Evolutionary conservation across 495 filamentous ascomycete species (phyloP).

Genomic region (Xylaria intraflava): DNA sequence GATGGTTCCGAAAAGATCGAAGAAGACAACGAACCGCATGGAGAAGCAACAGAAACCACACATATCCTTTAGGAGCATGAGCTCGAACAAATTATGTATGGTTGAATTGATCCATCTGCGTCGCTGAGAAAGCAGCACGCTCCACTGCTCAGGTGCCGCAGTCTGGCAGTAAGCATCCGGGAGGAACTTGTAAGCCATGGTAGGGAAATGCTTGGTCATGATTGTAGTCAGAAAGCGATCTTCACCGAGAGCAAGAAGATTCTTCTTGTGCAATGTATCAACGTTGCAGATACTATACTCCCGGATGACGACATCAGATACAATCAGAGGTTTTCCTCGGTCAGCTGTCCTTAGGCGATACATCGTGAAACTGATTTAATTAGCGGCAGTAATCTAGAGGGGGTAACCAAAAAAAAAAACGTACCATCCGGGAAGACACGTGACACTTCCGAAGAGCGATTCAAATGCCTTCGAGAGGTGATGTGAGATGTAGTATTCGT

Average conservation of each 20-base stretch:
- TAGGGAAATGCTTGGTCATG: conserved; percentile 95
- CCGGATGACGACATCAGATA: conserved; percentile 74
- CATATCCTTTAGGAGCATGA: conserved; percentile 81
- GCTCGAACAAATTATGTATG: conserved; percentile 86
- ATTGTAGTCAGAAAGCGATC: conserved; percentile 96
- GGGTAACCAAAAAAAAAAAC: conserved; percentile 25
- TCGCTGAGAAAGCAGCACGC: conserved; percentile 85
- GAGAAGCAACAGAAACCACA: conserved; percentile 99
- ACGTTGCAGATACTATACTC: conserved; percentile 85
- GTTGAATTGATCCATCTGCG: conserved; percentile 99
- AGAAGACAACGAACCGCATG: conserved; percentile 95
- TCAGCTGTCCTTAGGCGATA: conserved; percentile 92
- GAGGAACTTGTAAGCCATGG: conserved; percentile 94
- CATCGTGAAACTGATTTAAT: conserved; percentile 82
- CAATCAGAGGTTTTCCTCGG: conserved; percentile 84
- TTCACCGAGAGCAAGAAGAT: conserved; percentile 87
- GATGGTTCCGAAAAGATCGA: conserved; percentile 89
- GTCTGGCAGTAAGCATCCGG: conserved; percentile 88
- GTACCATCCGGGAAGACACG: conserved; percentile 97
- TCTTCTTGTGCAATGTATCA: conserved; percentile 98
- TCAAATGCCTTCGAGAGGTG: conserved; percentile 92
- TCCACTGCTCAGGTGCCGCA: conserved; percentile 89
- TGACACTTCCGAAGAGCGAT: conserved; percentile 90
- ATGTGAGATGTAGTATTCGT: conserved; percentile 97
- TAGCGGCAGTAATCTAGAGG: conserved; percentile 17